phyloP scores from a whole-genome alignment of 306 rosid species.

The Ceratonia siliqua region DNA sequence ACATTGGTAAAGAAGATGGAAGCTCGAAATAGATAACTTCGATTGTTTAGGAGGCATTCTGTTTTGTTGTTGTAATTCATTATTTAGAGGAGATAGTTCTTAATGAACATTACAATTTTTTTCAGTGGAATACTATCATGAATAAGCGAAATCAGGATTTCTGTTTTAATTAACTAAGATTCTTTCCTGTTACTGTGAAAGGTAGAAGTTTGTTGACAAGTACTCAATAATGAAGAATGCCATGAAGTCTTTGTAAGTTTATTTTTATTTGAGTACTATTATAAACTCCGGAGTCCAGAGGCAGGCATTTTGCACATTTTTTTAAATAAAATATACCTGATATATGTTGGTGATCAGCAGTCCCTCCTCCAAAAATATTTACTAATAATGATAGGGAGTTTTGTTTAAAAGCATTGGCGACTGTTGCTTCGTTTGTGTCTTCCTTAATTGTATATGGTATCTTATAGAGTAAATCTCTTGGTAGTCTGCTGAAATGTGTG shows the following conservation, averaged over 20 bases:
- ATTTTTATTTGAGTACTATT: too few species aligned
- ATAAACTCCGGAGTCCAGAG: background rate
- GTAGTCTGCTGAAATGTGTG: background rate
- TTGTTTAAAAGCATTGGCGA: background rate
- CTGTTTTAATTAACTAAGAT: background rate
- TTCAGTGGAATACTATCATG: background rate
- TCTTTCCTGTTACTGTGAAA: background rate
- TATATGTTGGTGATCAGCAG: too few species aligned
- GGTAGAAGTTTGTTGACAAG: background rate
- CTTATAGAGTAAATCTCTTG: background rate
- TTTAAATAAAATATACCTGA: background rate
- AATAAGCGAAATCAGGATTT: background rate
- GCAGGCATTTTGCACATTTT: background rate
- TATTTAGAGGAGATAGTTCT: constrained; percentile 1
- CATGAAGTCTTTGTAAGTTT: background rate
- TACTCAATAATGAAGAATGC: background rate
- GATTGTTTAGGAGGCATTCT: constrained; percentile 30
- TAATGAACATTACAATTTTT: background rate
- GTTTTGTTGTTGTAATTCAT: constrained; percentile 42
- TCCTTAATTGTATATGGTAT: background rate
- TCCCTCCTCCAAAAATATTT: background rate
- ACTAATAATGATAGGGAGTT: background rate
- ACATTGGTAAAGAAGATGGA: constrained; percentile 19
- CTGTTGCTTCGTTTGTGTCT: background rate
- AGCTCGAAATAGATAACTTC: constrained; percentile 25